A percentile compares a stretch with the other conserved stretches of the same genome.
phyloP scores from a whole-genome alignment of 2,329 filamentous ascomycete species.

The Metarhizium sp. region DNA sequence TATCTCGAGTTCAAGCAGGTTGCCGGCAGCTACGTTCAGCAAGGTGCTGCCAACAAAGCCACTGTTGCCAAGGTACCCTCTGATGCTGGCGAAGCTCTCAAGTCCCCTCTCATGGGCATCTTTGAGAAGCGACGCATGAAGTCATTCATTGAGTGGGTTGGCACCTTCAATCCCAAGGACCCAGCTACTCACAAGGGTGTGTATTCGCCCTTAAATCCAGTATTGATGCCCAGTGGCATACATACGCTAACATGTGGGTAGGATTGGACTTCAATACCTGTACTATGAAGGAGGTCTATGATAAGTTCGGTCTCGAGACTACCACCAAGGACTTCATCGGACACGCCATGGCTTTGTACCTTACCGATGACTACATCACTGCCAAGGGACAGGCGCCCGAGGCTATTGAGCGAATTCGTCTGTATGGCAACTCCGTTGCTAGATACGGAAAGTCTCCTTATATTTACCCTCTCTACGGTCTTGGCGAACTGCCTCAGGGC shows the following conservation, averaged over 20 bases:
- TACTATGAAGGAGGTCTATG: slow-evolving; percentile 98
- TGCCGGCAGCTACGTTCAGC: slow-evolving; percentile 92
- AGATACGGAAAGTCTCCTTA: slow-evolving; percentile 98
- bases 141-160: slow-evolving; percentile 94
- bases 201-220: slow-evolving; percentile 13
- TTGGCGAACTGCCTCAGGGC: slow-evolving; percentile 93
- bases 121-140: slow-evolving; percentile 98
- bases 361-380: slow-evolving; percentile 79
- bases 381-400: slow-evolving; percentile 66
- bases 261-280: slow-evolving; percentile 69
- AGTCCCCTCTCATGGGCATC: slow-evolving; percentile 89
- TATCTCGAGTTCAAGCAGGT: slow-evolving; percentile 93
- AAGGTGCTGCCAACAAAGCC: slow-evolving; percentile 70
- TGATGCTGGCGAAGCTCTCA: slow-evolving; percentile 80
- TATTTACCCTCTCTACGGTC: slow-evolving; percentile 97
- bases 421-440: slow-evolving; percentile 97
- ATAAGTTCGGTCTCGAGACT: slow-evolving; percentile 90
- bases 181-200: slow-evolving; percentile 81
- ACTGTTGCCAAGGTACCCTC: slow-evolving; percentile 96
- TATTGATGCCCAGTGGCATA: neutral
- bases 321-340: slow-evolving; percentile 92
- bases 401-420: slow-evolving; percentile 80
- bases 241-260: slow-evolving; percentile 23
- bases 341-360: slow-evolving; percentile 95
- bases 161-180: slow-evolving; percentile 73